Base-by-base conservation (phyloP, 331 rosid species). In the Quercus phellos region DNA sequence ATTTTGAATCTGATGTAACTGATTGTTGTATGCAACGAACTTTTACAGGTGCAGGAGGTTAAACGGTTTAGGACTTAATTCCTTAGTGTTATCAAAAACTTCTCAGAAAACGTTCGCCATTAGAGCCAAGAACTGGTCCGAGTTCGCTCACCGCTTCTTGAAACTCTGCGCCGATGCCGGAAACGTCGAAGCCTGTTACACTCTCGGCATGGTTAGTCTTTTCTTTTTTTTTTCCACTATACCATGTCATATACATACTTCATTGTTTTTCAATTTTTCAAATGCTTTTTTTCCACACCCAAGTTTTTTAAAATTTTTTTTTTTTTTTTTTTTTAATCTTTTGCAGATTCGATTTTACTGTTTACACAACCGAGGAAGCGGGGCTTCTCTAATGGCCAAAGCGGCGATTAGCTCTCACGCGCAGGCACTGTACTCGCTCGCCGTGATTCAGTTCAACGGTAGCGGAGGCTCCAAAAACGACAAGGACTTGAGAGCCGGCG, bases 401-500 rank as follows among this genome's bases (percentile, higher is more conserved):
- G 99, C 98, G 1, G 99, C 99, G 74, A 91, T 95, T 78, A 73
- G 80, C 29, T 93, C 97, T 24, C 93, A 95, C 93, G 99, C 97
- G 76, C 92, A 84, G 72, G 96, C 99, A 0, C 84, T 95, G 0
- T 95, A 95, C 82, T 91, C 99, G 5, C 94, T 95, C 0, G 97
- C 98, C 0, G 98, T 95, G 2, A 84, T 95, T 51, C 99, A 95
- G 80, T 95, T 95, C 85, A 95, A 95, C 85, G 99, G 99, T 26
- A 95, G 99, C 82, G 98, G 99, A 0, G 99, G 99, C 4, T 84
- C 98, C 4, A 93, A 95, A 29, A 95, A 77, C 85, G 99, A 95
- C 70, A 95, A 95, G 83, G 96, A 93, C 82, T 89, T 95, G 42
- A 85, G 98, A 0, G 99, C 99, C 55, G 98, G 99, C 0, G 99